A percentile compares a stretch with the other conserved stretches of the same genome.
Conservation (phyloP, 2,329 filamentous ascomycete species). For the Colletotrichum lupini region DNA sequence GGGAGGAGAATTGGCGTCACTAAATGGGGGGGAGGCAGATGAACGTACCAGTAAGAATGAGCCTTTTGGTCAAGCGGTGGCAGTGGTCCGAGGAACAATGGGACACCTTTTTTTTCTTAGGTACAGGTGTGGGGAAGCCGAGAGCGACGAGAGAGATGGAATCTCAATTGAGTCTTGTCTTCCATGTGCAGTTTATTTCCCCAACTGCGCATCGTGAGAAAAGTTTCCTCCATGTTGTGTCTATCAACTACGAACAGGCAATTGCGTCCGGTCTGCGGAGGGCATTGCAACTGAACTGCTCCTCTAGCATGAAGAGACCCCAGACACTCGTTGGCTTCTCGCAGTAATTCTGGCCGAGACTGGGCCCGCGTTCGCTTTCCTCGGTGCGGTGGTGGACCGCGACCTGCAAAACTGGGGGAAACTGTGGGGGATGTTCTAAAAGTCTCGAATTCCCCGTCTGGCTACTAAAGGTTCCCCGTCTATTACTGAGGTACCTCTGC, state of each 20-base stretch:
- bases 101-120: not conserved
- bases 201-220: not conserved
- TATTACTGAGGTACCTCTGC: not conserved
- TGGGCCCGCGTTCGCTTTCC: slow-evolving; percentile 25
- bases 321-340: slow-evolving; percentile 11
- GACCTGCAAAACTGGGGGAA: slow-evolving; percentile 34
- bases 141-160: not conserved
- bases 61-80: slow-evolving; percentile 29
- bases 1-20: slow-evolving; percentile 23
- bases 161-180: not conserved
- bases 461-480: not conserved
- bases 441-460: slow-evolving; percentile 1
- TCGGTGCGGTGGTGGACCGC: slow-evolving; percentile 33
- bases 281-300: not conserved
- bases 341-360: slow-evolving; percentile 36
- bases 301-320: not conserved
- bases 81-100: slow-evolving; percentile 18
- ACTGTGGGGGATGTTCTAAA: slow-evolving; percentile 26
- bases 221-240: not conserved
- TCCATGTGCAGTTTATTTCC: not conserved
- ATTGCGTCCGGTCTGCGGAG: slow-evolving; percentile 15
- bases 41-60: slow-evolving; percentile 33
- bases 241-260: not conserved
- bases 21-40: slow-evolving; percentile 6
- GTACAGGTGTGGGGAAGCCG: slow-evolving; percentile 1